Percentiles rank a stretch among this genome's conserved stretches.
Conservation (phyloP, 352 stramenopile genomes). For the Globisporangium nodosum region DNA sequence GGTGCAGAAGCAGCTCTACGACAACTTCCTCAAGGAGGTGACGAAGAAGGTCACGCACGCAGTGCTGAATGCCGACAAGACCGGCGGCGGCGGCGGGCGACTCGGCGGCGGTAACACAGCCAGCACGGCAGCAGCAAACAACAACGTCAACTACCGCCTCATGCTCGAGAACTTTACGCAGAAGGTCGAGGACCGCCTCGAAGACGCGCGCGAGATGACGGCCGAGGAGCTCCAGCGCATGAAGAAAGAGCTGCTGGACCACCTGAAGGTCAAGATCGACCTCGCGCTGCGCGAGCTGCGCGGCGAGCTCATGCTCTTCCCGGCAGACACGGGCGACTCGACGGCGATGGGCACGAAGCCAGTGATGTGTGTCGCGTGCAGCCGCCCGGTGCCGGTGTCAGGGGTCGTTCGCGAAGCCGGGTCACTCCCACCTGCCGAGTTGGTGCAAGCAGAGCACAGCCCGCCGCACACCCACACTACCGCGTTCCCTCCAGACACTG, state of each 20-base stretch:
- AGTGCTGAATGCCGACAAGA: slow-evolving; percentile 47
- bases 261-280: slow-evolving; percentile 51
- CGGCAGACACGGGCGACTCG: slow-evolving; percentile 44
- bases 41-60: slow-evolving; percentile 71
- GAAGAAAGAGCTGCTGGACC: slow-evolving; percentile 59
- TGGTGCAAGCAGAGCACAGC: slow-evolving; percentile 17
- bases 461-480: slow-evolving; percentile 12
- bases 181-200: slow-evolving; percentile 61
- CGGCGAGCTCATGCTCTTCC: slow-evolving; percentile 56
- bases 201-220: slow-evolving; percentile 56
- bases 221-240: slow-evolving; percentile 57
- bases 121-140: slow-evolving; percentile 28
- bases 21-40: slow-evolving; percentile 66
- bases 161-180: slow-evolving; percentile 71
- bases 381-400: slow-evolving; percentile 65
- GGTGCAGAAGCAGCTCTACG: slow-evolving; percentile 58
- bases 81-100: slow-evolving; percentile 1
- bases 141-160: slow-evolving; percentile 61
- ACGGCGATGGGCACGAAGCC: slow-evolving; percentile 76
- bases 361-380: slow-evolving; percentile 80
- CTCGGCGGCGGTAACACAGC: slow-evolving; percentile 5
- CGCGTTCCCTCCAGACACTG: slow-evolving; percentile 10
- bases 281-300: slow-evolving; percentile 54
- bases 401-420: slow-evolving; percentile 41
- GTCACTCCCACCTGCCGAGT: slow-evolving; percentile 36